Percentiles rank a stretch among this genome's conserved stretches.
phyloP scores from a whole-genome alignment of 2,329 filamentous ascomycete genomes.

The Cercospora zeae-maydis region DNA sequence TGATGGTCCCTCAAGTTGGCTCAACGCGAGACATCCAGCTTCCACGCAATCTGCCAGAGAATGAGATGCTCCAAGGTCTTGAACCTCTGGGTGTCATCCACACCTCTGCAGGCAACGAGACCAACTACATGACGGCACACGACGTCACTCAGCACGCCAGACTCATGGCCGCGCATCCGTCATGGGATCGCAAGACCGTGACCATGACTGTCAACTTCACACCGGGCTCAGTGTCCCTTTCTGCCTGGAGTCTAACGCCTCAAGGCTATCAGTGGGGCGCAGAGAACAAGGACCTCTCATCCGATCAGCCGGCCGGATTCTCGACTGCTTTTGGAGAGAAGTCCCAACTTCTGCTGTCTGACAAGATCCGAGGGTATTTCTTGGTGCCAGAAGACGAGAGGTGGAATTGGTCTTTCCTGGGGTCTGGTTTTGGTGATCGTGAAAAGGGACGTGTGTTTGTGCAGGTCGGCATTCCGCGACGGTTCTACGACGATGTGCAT shows the following conservation, averaged over 20 bases:
- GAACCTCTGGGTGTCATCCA: slow-evolving; percentile 95
- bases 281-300: slow-evolving; percentile 88
- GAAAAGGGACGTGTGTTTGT: slow-evolving; percentile 83
- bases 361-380: slow-evolving; percentile 94
- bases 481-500: slow-evolving; percentile 91
- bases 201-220: slow-evolving; percentile 97
- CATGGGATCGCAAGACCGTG: slow-evolving; percentile 85
- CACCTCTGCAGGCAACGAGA: slow-evolving; percentile 89
- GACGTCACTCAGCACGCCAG: slow-evolving; percentile 94
- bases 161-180: slow-evolving; percentile 76
- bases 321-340: slow-evolving; percentile 78
- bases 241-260: slow-evolving; percentile 89
- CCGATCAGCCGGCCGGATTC: slow-evolving; percentile 92
- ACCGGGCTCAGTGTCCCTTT: slow-evolving; percentile 89
- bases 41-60: slow-evolving; percentile 83
- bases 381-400: slow-evolving; percentile 82
- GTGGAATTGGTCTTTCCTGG: slow-evolving; percentile 99
- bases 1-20: slow-evolving; percentile 95
- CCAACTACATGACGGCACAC: slow-evolving; percentile 90
- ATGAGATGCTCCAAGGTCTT: slow-evolving; percentile 80
- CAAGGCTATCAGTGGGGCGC: slow-evolving; percentile 94
- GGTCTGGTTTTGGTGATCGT: slow-evolving; percentile 76
- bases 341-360: slow-evolving; percentile 86
- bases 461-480: slow-evolving; percentile 81
- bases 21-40: slow-evolving; percentile 88